Conservation (phyloP, 2,329 filamentous ascomycete species). For the Sodiomyces alkalinus region DNA sequence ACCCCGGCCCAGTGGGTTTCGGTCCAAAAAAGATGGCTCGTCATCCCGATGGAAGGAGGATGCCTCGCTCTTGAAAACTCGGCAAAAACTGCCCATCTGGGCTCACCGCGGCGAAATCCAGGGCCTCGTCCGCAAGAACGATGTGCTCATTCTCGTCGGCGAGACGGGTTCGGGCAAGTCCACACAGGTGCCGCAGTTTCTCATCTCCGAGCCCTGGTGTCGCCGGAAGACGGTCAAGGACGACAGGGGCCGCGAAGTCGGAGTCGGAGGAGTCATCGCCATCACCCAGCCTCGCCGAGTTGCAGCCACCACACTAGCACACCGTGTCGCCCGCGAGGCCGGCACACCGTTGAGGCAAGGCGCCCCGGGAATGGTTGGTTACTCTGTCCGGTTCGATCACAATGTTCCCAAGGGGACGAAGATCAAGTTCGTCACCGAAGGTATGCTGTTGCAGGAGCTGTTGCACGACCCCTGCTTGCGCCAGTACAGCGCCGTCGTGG, state of each 20-base stretch:
- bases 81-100: slow-evolving; percentile 71
- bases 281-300: slow-evolving; percentile 91
- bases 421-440: slow-evolving; percentile 92
- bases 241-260: slow-evolving; percentile 21
- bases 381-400: slow-evolving; percentile 89
- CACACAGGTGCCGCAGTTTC: slow-evolving; percentile 88
- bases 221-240: slow-evolving; percentile 36
- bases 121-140: slow-evolving; percentile 42
- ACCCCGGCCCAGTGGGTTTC: background rate
- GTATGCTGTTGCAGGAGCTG: slow-evolving; percentile 91
- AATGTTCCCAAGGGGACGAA: slow-evolving; percentile 65
- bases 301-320: slow-evolving; percentile 79
- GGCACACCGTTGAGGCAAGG: slow-evolving; percentile 30
- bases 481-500: slow-evolving; percentile 78
- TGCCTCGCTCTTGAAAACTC: slow-evolving; percentile 23
- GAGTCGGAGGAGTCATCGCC: slow-evolving; percentile 67
- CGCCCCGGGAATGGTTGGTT: slow-evolving; percentile 52
- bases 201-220: slow-evolving; percentile 70
- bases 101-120: slow-evolving; percentile 56
- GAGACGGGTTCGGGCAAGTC: slow-evolving; percentile 96
- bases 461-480: slow-evolving; percentile 67
- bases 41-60: slow-evolving; percentile 13
- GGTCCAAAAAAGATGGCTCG: slow-evolving; percentile 1
- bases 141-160: slow-evolving; percentile 75
- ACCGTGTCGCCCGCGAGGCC: slow-evolving; percentile 69